These are phyloP conservation scores for Aspergillus tanneri DNA, from an alignment of 2,329 filamentous ascomycete genomes.

Conservation along the genomic window DNA sequence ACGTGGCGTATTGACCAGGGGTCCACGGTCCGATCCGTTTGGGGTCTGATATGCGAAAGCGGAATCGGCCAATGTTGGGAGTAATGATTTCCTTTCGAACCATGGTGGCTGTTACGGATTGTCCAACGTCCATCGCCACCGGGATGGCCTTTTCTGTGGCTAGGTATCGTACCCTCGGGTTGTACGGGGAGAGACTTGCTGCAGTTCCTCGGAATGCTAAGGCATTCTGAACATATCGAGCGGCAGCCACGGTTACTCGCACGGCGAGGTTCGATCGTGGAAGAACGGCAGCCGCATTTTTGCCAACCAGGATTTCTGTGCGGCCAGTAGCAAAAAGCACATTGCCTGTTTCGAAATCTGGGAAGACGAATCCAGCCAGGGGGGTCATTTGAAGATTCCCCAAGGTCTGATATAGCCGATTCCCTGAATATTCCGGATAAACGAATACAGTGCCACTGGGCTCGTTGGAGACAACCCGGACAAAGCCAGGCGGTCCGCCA, in stretches of 20 bases:
- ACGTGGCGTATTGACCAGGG: constrained; percentile 73
- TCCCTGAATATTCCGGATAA: constrained; percentile 84
- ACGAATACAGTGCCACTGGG: constrained; percentile 53
- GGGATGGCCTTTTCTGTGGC: constrained; percentile 52
- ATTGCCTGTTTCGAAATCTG: constrained; percentile 70
- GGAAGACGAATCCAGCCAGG: constrained; percentile 67
- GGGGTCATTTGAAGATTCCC: constrained; percentile 72
- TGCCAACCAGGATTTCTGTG: constrained; percentile 64
- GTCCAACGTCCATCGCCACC: constrained; percentile 14
- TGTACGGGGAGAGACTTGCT: constrained; percentile 71
- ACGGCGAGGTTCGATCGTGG: constrained; percentile 72
- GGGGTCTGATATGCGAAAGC: constrained; percentile 51
- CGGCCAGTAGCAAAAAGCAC: constrained; percentile 72
- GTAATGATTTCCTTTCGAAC: constrained; percentile 61
- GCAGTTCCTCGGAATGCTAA: constrained; percentile 65
- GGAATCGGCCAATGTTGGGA: constrained; percentile 66
- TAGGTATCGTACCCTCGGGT: constrained; percentile 68
- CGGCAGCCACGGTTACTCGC: constrained; percentile 61
- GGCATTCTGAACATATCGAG: constrained; percentile 62
- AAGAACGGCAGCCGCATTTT: constrained; percentile 61
- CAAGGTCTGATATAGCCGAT: constrained; percentile 77
- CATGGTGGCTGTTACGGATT: constrained; percentile 53
- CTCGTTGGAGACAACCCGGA: constrained; percentile 64
- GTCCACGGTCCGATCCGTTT: constrained; percentile 52
- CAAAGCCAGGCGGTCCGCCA: constrained; percentile 71